Percentiles rank a stretch among this genome's conserved stretches.
Evolutionary conservation across 345 rosid genomes (phyloP).

Genomic region (Acer saccharum): DNA sequence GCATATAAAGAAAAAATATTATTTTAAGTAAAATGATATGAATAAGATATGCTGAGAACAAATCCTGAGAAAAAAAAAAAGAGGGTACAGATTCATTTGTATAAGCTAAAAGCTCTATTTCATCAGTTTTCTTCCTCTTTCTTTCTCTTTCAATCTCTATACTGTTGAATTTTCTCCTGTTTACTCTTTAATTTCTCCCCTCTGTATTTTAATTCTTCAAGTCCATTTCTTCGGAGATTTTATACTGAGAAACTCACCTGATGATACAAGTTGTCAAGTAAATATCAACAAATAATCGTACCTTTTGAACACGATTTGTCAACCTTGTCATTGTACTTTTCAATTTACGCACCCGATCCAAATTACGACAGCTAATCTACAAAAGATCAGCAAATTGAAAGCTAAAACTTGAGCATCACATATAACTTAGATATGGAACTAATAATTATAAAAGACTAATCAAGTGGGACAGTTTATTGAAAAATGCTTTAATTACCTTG

Average conservation of each 20-base stretch:
- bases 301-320: conserved; percentile 56
- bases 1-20: background rate
- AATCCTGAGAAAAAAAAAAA: no score
- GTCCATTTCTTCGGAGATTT: no score
- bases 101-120: no score
- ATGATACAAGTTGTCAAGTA: background rate
- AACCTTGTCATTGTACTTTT: conserved; percentile 60
- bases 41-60: background rate
- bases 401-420: background rate
- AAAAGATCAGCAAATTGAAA: conserved; percentile 6
- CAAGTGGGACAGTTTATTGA: background rate
- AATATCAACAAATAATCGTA: conserved; percentile 16
- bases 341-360: conserved; percentile 53
- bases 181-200: background rate
- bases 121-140: no score
- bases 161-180: background rate
- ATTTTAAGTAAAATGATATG: background rate
- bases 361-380: conserved; percentile 63
- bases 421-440: background rate
- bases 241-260: no score
- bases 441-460: background rate
- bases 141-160: background rate
- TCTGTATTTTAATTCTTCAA: no score
- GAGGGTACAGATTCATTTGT: no score
- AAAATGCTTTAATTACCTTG: conserved; percentile 28